Conservation (phyloP, 2,329 filamentous ascomycete species). For the Fusarium sp. region DNA sequence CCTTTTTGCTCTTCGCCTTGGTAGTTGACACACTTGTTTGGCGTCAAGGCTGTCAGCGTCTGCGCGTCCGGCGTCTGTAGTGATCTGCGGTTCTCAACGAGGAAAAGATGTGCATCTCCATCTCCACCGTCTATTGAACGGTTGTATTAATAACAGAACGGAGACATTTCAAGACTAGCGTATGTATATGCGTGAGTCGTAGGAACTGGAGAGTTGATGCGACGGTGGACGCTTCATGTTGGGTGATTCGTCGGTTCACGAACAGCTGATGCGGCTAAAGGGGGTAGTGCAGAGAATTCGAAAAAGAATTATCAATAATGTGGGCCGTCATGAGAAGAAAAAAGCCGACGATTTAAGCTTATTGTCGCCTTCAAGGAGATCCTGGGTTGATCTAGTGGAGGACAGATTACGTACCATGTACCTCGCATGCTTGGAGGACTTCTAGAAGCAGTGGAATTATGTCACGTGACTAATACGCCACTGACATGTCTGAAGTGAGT, state of each 20-base stretch:
- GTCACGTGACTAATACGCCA: constrained; percentile 22
- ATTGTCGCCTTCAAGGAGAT: constrained; percentile 40
- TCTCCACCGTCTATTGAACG: constrained; percentile 15
- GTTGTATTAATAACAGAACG: constrained; percentile 15
- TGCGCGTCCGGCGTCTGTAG: constrained; percentile 34
- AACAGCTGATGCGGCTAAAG: constrained; percentile 24
- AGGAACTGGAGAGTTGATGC: constrained; percentile 2
- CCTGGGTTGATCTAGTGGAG: constrained; percentile 28
- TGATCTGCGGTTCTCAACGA: not conserved
- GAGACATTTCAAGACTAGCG: constrained; percentile 20
- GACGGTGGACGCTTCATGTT: not conserved
- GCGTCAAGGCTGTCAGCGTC: constrained; percentile 33
- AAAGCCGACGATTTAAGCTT: constrained; percentile 46
- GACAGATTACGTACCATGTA: constrained; percentile 43
- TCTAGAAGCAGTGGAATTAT: constrained; percentile 37
- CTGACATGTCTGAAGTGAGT: constrained; percentile 12
- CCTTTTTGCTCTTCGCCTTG: constrained; percentile 21
- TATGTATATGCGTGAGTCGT: constrained; percentile 22
- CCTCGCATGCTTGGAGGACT: constrained; percentile 29
- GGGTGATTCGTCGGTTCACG: constrained; percentile 18
- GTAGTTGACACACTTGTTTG: constrained; percentile 7
- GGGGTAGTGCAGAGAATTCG: constrained; percentile 28
- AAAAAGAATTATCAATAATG: constrained; percentile 21
- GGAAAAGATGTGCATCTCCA: constrained; percentile 26
- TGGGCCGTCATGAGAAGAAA: constrained; percentile 18